phyloP scores from a whole-genome alignment of 345 rosid genomes.

The Hevea brasiliensis region DNA sequence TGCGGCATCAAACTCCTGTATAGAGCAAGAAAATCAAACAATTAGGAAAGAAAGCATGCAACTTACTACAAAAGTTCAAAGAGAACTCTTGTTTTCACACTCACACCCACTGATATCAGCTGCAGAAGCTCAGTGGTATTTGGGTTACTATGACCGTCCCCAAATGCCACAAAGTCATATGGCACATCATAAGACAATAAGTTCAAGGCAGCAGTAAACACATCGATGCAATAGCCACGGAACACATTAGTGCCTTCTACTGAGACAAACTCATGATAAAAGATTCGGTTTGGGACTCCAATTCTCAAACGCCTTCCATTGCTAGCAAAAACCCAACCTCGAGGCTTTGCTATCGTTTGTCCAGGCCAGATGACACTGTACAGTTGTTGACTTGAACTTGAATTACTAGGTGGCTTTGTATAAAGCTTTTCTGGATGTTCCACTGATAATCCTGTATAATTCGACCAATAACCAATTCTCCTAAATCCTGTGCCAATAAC shows the following conservation, averaged over 20 bases:
- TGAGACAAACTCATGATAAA: conserved; percentile 61
- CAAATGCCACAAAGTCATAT: conserved; percentile 56
- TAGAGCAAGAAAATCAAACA: background rate
- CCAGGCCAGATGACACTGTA: conserved; percentile 69
- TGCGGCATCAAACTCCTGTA: conserved; percentile 25
- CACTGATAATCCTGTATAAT: conserved; percentile 59
- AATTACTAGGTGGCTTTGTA: conserved; percentile 34
- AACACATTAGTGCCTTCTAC: conserved; percentile 43
- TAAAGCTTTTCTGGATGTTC: conserved; percentile 46
- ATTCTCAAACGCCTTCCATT: conserved; percentile 71
- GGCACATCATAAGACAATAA: conserved; percentile 85
- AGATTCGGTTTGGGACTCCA: conserved; percentile 64
- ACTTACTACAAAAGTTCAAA: too few species aligned
- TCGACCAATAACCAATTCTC: conserved; percentile 77
- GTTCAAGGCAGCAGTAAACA: conserved; percentile 67
- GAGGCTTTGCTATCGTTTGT: conserved; percentile 54
- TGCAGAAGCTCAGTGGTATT: conserved; percentile 24
- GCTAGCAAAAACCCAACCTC: conserved; percentile 87
- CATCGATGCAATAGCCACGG: conserved; percentile 85
- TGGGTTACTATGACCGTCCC: conserved; percentile 26
- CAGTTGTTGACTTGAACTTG: conserved; percentile 46
- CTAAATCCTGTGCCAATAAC: conserved; percentile 65
- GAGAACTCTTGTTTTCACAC: background rate
- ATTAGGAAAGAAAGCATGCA: background rate
- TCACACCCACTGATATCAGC: conserved; percentile 27